phyloP scores from a whole-genome alignment of 1,139 yeast genomes.

The Hyphopichia khmerensis region DNA sequence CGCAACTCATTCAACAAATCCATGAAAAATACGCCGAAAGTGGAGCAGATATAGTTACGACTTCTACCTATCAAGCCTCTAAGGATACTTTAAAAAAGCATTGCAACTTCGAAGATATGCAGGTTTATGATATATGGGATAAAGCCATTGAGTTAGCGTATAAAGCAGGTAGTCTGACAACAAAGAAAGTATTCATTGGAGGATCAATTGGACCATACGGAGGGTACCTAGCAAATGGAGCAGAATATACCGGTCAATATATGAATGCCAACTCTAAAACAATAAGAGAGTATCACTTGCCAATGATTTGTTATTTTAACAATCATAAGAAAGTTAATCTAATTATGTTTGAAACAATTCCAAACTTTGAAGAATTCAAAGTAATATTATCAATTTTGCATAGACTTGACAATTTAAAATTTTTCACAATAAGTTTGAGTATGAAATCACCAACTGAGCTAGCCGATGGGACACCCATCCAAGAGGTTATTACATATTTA shows the following conservation, averaged over 20 bases:
- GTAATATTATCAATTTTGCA: conserved; percentile 25
- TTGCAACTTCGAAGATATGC: conserved; percentile 23
- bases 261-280: conserved; percentile 24
- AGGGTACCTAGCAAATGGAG: conserved; percentile 60
- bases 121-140: conserved; percentile 27
- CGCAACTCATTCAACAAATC: conserved; percentile 45
- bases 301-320: conserved; percentile 39
- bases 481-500: conserved; percentile 18
- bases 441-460: conserved; percentile 21
- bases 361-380: conserved; percentile 50
- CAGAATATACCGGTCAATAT: conserved; percentile 69
- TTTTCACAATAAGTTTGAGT: conserved; percentile 30
- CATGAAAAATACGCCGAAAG: conserved; percentile 50
- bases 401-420: conserved; percentile 9
- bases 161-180: conserved; percentile 10
- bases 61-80: conserved; percentile 66
- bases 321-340: conserved; percentile 43
- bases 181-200: conserved; percentile 29
- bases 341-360: conserved; percentile 67
- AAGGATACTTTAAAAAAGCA: conserved; percentile 35
- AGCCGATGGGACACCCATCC: conserved; percentile 34
- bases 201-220: conserved; percentile 79
- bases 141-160: conserved; percentile 29
- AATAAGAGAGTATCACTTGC: conserved; percentile 47
- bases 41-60: conserved; percentile 57